These are phyloP conservation scores for Cyberlindnera maritima DNA, from an alignment of 805 yeast genomes.

Conservation along the genomic window DNA sequence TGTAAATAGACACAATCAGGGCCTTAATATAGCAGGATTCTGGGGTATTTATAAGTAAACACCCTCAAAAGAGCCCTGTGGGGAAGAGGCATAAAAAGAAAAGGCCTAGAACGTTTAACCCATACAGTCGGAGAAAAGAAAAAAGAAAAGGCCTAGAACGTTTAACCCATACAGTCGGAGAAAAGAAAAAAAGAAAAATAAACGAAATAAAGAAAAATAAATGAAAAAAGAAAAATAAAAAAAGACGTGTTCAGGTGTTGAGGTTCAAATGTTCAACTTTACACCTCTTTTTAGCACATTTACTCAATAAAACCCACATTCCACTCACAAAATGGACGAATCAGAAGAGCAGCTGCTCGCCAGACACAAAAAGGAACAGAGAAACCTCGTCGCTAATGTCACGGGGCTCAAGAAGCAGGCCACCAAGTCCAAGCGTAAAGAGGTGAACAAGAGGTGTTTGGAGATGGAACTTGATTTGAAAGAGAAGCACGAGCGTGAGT, in stretches of 20 bases:
- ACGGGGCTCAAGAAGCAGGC: constrained; percentile 84
- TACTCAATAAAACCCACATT: too few species aligned
- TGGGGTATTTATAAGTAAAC: too few species aligned
- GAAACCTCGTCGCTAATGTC: constrained; percentile 61
- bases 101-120: not conserved
- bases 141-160: too few species aligned
- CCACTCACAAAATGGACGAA: too few species aligned
- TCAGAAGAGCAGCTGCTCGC: constrained; percentile 49
- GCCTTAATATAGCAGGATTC: too few species aligned
- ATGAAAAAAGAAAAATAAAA: not conserved
- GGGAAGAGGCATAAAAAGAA: too few species aligned
- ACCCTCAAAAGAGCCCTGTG: too few species aligned
- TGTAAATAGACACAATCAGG: too few species aligned
- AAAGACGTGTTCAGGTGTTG: too few species aligned
- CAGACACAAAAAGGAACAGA: constrained; percentile 66
- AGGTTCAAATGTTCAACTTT: too few species aligned
- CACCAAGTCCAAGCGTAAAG: constrained; percentile 72
- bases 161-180: not conserved
- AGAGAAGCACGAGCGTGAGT: constrained; percentile 55
- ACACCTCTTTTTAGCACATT: constrained; percentile 3
- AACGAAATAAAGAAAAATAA: too few species aligned
- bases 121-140: not conserved
- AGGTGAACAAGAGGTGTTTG: constrained; percentile 56
- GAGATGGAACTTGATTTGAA: constrained; percentile 57
- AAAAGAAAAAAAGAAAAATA: too few species aligned